These are phyloP conservation scores for Candida piceae DNA, from an alignment of 805 yeast genomes.

Conservation along the genomic window DNA sequence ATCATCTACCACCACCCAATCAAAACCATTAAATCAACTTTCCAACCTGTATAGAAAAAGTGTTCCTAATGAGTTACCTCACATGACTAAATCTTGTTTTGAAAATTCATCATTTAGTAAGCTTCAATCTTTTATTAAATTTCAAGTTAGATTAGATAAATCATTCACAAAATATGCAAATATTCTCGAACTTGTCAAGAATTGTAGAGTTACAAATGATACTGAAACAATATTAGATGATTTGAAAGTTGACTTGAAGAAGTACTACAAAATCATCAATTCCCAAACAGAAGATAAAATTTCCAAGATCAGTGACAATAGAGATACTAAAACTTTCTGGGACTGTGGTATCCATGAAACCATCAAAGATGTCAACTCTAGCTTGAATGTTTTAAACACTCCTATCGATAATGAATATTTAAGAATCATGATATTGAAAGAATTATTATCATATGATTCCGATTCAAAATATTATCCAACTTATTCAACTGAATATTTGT, in stretches of 20 bases:
- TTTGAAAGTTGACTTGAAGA: slow-evolving; percentile 11
- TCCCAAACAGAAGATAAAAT: slow-evolving; percentile 22
- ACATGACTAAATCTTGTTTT: slow-evolving; percentile 48
- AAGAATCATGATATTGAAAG: slow-evolving; percentile 33
- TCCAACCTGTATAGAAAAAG: slow-evolving; percentile 47
- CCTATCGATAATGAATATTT: slow-evolving; percentile 27
- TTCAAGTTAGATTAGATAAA: slow-evolving; percentile 44
- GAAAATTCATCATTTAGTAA: slow-evolving; percentile 60
- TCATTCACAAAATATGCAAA: slow-evolving; percentile 45
- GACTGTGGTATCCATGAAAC: slow-evolving; percentile 39
- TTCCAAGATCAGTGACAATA: slow-evolving; percentile 44
- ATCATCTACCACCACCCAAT: slow-evolving; percentile 35
- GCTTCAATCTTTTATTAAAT: slow-evolving; percentile 58
- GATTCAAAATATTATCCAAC: slow-evolving; percentile 24
- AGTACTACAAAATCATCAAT: slow-evolving; percentile 14
- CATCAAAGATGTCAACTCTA: slow-evolving; percentile 14
- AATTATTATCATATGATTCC: slow-evolving; percentile 34
- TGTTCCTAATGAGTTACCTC: slow-evolving; percentile 45
- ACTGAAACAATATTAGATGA: slow-evolving; percentile 9
- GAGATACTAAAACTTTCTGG: slow-evolving; percentile 55
- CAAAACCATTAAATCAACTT: slow-evolving; percentile 32
- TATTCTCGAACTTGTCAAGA: slow-evolving; percentile 31
- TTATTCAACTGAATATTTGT: slow-evolving; percentile 12
- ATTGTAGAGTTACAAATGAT: slow-evolving; percentile 28
- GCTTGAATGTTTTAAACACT: slow-evolving; percentile 22